Evolutionary conservation across 225 moss, liverwort and hornwort genomes (phyloP).

Genomic region (Lunularia cruciata): DNA sequence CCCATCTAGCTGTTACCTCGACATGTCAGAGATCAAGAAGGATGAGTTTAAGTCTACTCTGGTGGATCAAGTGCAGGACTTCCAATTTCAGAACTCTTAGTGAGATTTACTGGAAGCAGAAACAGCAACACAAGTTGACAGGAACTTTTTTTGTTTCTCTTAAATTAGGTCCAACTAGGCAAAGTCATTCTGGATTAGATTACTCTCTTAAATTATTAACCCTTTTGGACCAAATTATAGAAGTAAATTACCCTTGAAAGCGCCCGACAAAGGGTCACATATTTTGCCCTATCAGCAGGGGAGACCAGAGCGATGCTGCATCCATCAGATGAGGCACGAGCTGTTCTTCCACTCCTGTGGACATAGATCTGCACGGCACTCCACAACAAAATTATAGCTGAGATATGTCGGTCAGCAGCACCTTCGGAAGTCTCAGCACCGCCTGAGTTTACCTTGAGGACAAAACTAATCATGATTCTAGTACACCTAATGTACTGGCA

Average conservation of each 20-base stretch:
- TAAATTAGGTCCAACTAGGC: no score
- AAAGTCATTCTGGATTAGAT: no score
- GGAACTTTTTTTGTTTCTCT: no score
- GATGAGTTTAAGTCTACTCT: neutral
- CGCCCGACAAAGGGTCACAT: conserved; percentile 71
- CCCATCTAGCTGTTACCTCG: conserved; percentile 59
- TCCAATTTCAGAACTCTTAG: neutral
- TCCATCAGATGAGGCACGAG: conserved; percentile 89
- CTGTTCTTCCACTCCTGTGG: conserved; percentile 97
- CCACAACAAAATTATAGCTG: no score
- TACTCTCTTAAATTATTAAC: no score
- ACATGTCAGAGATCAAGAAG: neutral
- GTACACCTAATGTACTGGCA: neutral
- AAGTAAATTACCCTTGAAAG: conserved; percentile 59
- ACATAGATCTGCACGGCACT: conserved; percentile 94
- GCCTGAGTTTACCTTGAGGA: neutral
- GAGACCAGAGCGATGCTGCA: conserved; percentile 90
- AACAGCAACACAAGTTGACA: no score
- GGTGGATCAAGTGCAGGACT: neutral
- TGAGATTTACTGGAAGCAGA: neutral
- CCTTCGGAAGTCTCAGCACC: conserved; percentile 7
- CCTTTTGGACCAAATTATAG: no score
- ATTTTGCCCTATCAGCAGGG: conserved; percentile 83
- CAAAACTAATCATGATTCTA: no score
- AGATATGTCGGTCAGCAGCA: no score